Evolutionary conservation across 495 filamentous ascomycete species (phyloP).

Genomic region (Hypoxylon rickii): DNA sequence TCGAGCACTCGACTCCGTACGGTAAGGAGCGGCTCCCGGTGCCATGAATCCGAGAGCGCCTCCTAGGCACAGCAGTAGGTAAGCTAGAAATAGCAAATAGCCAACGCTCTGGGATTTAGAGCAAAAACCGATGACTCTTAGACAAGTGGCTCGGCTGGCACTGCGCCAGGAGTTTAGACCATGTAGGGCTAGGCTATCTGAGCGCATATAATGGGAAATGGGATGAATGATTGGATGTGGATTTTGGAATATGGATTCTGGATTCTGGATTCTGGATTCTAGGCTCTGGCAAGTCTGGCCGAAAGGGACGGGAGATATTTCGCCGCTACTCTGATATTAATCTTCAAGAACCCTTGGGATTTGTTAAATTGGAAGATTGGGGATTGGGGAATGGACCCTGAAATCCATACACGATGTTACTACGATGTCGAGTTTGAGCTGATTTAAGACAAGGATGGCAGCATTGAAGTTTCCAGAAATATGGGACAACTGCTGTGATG

Average conservation of each 20-base stretch:
- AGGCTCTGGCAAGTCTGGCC: constrained; percentile 9
- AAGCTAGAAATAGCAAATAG: constrained; percentile 25
- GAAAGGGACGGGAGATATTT: constrained; percentile 30
- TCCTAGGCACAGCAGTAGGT: constrained; percentile 17
- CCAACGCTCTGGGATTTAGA: constrained; percentile 23
- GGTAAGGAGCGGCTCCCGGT: constrained; percentile 13
- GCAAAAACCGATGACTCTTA: constrained; percentile 15
- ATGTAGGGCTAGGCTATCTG: constrained; percentile 4
- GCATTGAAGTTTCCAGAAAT: constrained; percentile 25
- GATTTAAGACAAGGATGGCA: constrained; percentile 7
- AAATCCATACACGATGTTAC: no score
- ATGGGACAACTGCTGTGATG: constrained; percentile 14
- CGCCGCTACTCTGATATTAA: constrained; percentile 31
- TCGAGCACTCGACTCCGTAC: background rate
- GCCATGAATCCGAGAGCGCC: constrained; percentile 22
- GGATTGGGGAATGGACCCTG: constrained; percentile 22
- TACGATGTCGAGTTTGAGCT: constrained; percentile 12
- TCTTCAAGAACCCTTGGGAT: constrained; percentile 22
- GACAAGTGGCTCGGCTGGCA: constrained; percentile 19
- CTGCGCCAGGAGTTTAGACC: constrained; percentile 15
- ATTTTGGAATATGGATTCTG: no score
- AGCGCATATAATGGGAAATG: background rate
- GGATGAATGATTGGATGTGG: no score
- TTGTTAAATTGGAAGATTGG: constrained; percentile 21
- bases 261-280: no score